Conservation (phyloP, 495 filamentous ascomycete species). For the Daldinia loculata region DNA sequence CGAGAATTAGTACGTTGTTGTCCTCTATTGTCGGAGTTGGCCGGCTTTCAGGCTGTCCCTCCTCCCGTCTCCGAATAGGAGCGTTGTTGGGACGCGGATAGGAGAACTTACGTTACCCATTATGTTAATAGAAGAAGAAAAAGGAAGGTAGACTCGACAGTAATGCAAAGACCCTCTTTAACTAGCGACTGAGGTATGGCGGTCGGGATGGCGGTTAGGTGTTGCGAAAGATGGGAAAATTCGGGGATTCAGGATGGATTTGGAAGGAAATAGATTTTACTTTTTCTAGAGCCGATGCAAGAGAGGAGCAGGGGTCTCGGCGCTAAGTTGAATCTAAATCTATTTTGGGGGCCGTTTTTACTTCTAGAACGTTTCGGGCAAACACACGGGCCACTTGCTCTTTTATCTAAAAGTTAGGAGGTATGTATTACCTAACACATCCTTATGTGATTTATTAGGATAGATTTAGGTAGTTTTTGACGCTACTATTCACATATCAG, state of each 20-base stretch:
- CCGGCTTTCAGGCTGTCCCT: constrained; percentile 1
- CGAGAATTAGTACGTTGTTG: constrained; percentile 17
- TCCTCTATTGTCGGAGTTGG: constrained; percentile 9
- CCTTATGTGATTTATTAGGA: neutral
- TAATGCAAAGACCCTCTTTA: neutral
- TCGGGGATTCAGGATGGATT: constrained; percentile 29
- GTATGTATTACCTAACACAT: neutral
- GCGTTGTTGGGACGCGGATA: neutral
- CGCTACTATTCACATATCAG: neutral
- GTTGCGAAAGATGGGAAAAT: constrained; percentile 29
- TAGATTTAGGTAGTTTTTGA: no score
- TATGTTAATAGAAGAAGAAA: constrained; percentile 29
- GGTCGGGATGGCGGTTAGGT: constrained; percentile 25
- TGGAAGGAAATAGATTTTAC: constrained; percentile 32
- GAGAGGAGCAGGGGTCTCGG: constrained; percentile 22
- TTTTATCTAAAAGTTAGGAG: neutral
- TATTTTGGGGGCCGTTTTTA: constrained; percentile 8
- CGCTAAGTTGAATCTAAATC: constrained; percentile 13
- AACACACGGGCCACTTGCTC: neutral
- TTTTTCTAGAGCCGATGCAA: constrained; percentile 21
- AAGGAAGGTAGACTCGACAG: neutral
- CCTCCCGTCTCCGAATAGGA: constrained; percentile 1
- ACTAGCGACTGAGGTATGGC: constrained; percentile 8
- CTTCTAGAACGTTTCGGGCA: constrained; percentile 19
- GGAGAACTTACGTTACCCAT: constrained; percentile 63